A percentile compares a stretch with the other conserved stretches of the same genome.
These are phyloP conservation scores for Glomus cerebriforme DNA, from an alignment of 192 early-diverging fungal species.

Conservation along the genomic window DNA sequence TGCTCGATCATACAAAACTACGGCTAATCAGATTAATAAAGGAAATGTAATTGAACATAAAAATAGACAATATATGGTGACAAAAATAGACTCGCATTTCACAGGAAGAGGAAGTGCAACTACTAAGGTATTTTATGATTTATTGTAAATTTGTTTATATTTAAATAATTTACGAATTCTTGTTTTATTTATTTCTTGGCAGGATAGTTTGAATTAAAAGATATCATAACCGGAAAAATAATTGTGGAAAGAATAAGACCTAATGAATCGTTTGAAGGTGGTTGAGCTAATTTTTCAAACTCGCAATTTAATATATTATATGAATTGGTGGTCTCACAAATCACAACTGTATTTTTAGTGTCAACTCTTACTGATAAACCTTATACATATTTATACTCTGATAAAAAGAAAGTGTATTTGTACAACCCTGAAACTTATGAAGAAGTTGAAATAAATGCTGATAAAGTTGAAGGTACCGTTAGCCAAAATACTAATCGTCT, in stretches of 20 bases:
- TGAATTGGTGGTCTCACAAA: conserved; percentile 69
- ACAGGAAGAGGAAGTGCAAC: conserved; percentile 70
- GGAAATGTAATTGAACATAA: conserved; percentile 73
- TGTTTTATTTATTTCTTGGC: not conserved
- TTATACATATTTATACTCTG: conserved; percentile 76
- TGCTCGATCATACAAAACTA: conserved; percentile 43
- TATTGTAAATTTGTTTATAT: not conserved
- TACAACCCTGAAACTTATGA: conserved; percentile 74
- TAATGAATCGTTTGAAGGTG: not conserved
- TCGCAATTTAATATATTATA: conserved; percentile 45
- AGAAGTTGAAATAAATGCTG: conserved; percentile 60
- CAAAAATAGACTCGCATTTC: conserved; percentile 62
- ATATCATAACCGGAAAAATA: not conserved
- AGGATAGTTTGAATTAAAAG: not conserved
- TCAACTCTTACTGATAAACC: conserved; percentile 63
- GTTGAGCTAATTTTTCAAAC: not conserved
- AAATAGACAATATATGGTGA: conserved; percentile 66
- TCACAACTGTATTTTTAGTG: conserved; percentile 60
- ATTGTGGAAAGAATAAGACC: not conserved
- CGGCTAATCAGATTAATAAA: conserved; percentile 56
- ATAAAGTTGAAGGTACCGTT: conserved; percentile 58
- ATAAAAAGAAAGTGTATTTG: conserved; percentile 62
- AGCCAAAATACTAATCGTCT: not conserved
- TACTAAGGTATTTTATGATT: conserved; percentile 45
- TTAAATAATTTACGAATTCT: not conserved